These are phyloP conservation scores for Colletotrichum sp. DNA, from an alignment of 2,329 filamentous ascomycete genomes.

Conservation along the genomic window DNA sequence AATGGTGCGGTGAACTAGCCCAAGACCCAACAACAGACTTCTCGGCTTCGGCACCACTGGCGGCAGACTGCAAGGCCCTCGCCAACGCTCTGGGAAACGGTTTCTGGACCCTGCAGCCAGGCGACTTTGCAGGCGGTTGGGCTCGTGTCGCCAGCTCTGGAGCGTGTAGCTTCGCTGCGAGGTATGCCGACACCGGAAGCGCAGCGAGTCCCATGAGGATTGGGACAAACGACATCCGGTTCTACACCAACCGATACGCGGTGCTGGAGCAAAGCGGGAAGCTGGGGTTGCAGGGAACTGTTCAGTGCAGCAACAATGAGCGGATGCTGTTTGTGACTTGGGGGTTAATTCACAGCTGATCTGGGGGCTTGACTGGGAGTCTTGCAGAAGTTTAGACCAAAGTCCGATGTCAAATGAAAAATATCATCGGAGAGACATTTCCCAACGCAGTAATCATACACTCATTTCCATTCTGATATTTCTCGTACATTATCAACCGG, in stretches of 20 bases:
- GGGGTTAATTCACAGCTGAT: conserved; percentile 13
- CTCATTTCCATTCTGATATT: background rate
- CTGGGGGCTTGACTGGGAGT: background rate
- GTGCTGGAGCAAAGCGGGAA: conserved; percentile 2
- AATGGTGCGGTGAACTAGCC: conserved; percentile 20
- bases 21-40: conserved; percentile 4
- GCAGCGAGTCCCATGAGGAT: background rate
- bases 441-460: background rate
- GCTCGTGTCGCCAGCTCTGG: conserved; percentile 6
- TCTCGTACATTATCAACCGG: background rate
- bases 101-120: conserved; percentile 10
- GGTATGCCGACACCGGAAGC: background rate
- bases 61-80: conserved; percentile 10
- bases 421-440: background rate
- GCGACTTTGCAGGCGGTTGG: conserved; percentile 15
- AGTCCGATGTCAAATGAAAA: background rate
- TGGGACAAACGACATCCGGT: conserved; percentile 21
- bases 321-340: conserved; percentile 6
- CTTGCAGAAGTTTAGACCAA: background rate
- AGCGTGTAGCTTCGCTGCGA: conserved; percentile 17
- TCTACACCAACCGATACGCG: conserved; percentile 8
- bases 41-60: conserved; percentile 8
- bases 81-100: background rate
- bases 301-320: conserved; percentile 14
- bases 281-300: conserved; percentile 8